Conservation (phyloP, 1,284 basidiomycete species). For the Caloboletus firmus region DNA sequence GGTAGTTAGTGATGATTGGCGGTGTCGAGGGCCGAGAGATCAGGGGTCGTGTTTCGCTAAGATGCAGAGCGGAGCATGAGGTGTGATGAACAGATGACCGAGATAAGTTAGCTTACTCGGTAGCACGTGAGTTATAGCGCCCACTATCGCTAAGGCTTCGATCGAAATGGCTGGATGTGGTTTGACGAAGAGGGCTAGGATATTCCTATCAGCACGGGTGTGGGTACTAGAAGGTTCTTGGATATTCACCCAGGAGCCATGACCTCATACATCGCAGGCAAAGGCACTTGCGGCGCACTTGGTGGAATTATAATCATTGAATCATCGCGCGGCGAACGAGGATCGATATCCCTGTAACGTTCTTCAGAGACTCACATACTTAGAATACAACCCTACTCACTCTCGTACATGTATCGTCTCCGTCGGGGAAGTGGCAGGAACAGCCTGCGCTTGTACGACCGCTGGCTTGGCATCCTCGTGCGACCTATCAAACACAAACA, state of each 20-base stretch:
- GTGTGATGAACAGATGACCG: neutral
- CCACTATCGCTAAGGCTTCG: conserved; percentile 20
- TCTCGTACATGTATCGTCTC: conserved; percentile 31
- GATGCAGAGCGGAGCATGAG: conserved; percentile 5
- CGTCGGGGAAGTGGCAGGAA: conserved; percentile 22
- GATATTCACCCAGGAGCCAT: conserved; percentile 35
- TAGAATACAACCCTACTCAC: conserved; percentile 15
- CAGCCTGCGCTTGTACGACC: conserved; percentile 11
- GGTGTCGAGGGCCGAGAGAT: conserved; percentile 34
- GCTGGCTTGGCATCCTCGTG: conserved; percentile 37
- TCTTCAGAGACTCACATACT: neutral
- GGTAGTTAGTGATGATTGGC: conserved; percentile 30
- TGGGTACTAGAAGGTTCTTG: neutral
- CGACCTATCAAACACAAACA: conserved; percentile 19
- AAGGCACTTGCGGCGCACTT: conserved; percentile 35
- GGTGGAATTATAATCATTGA: conserved; percentile 22
- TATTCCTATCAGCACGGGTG: neutral
- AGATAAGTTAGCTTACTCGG: conserved; percentile 25
- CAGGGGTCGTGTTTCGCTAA: conserved; percentile 42
- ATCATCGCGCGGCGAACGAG: conserved; percentile 38
- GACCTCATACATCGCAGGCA: conserved; percentile 41
- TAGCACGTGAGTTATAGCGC: conserved; percentile 10
- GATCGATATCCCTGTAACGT: conserved; percentile 28
- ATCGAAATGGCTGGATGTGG: conserved; percentile 30
- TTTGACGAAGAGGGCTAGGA: conserved; percentile 23